Evolutionary conservation across 2,329 filamentous ascomycete species (phyloP).

Genomic region (Phyllosticta citrichinensis): DNA sequence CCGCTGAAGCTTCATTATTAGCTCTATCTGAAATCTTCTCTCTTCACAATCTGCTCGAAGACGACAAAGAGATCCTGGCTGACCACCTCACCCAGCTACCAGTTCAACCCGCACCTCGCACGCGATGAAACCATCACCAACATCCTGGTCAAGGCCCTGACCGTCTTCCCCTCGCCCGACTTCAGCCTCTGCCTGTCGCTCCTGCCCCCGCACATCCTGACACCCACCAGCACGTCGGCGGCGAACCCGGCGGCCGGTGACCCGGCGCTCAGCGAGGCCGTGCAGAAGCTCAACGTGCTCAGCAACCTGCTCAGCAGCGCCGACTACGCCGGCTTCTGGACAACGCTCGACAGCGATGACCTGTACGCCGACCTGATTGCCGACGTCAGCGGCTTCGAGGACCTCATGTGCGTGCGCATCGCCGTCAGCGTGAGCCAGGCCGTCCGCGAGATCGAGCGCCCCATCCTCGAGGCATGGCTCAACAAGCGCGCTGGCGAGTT

Average conservation of each 20-base stretch:
- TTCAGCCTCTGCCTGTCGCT: constrained; percentile 92
- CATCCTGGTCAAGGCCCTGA: constrained; percentile 95
- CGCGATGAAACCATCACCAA: constrained; percentile 98
- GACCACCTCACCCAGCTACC: constrained; percentile 56
- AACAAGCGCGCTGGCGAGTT: constrained; percentile 38
- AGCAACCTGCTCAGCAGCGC: constrained; percentile 82
- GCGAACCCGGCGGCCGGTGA: constrained; percentile 50
- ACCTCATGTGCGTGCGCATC: constrained; percentile 82
- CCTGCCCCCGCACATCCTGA: constrained; percentile 73
- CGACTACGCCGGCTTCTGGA: constrained; percentile 89
- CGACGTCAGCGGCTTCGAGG: constrained; percentile 91
- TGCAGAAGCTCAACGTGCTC: constrained; percentile 75
- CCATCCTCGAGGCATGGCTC: constrained; percentile 40
- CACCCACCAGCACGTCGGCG: constrained; percentile 42
- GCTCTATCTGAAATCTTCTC: constrained; percentile 56
- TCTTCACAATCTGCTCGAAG: background rate
- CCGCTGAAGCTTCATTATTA: constrained; percentile 63
- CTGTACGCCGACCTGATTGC: constrained; percentile 91
- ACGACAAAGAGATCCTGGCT: background rate
- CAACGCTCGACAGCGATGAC: constrained; percentile 83
- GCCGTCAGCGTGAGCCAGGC: constrained; percentile 82
- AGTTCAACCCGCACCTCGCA: constrained; percentile 97
- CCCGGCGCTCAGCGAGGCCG: constrained; percentile 68
- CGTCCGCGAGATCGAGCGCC: constrained; percentile 56
- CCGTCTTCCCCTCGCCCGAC: constrained; percentile 91